Percentiles rank a stretch among this genome's conserved stretches.
These are phyloP conservation scores for Hordeum pubiflorum DNA, from an alignment of 202 grass and related monocot genomes.

Conservation along the genomic window DNA sequence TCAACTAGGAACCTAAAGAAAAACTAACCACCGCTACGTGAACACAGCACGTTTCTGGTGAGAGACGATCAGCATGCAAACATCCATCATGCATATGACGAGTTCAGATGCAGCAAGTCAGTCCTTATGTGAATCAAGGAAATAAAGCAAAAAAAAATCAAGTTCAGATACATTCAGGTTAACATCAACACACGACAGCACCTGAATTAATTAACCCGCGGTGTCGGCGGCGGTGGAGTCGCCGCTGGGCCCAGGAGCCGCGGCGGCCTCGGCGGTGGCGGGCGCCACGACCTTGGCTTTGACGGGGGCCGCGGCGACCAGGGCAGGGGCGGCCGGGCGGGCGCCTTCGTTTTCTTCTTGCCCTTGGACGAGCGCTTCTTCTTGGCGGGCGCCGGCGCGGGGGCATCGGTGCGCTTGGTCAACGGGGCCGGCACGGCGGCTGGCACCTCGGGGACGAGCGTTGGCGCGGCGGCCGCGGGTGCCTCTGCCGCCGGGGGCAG, in stretches of 20 bases:
- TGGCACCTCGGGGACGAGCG: constrained; percentile 17
- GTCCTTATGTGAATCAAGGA: too few relatives aligned
- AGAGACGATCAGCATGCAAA: too few relatives aligned
- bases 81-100: too few relatives aligned
- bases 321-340: constrained; percentile 8
- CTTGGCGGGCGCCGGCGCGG: constrained; percentile 18
- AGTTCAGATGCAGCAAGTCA: too few relatives aligned
- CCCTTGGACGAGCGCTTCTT: constrained; percentile 35
- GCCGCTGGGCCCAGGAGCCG: constrained; percentile 28
- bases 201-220: too few relatives aligned
- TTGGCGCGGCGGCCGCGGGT: not conserved
- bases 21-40: too few relatives aligned
- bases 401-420: constrained; percentile 10
- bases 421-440: not conserved
- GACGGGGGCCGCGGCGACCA: not conserved
- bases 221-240: constrained; percentile 27
- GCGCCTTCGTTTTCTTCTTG: constrained; percentile 31
- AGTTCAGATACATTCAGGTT: too few relatives aligned
- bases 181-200: too few relatives aligned
- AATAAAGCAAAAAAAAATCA: too few relatives aligned
- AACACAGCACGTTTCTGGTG: too few relatives aligned
- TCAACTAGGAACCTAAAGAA: too few relatives aligned
- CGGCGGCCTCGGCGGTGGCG: not conserved
- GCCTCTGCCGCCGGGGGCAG: not conserved
- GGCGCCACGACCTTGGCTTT: constrained; percentile 10